phyloP scores from a whole-genome alignment of 2,329 filamentous ascomycete genomes.

The Xylaria sp. region DNA sequence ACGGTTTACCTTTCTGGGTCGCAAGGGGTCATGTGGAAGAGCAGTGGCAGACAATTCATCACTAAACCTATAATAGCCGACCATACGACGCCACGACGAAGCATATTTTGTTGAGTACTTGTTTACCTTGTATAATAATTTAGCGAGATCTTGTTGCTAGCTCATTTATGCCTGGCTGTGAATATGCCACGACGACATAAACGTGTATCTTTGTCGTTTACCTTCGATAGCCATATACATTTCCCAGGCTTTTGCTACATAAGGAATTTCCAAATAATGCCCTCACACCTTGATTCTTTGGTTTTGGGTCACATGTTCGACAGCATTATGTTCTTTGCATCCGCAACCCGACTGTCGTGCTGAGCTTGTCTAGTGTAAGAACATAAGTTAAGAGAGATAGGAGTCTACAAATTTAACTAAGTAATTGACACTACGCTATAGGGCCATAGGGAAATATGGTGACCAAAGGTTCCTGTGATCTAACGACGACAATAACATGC shows the following conservation, averaged over 20 bases:
- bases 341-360: neutral
- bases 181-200: neutral
- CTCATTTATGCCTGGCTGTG: neutral
- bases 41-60: slow-evolving; percentile 3
- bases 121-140: slow-evolving; percentile 36
- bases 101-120: slow-evolving; percentile 37
- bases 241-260: neutral
- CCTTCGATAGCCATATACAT: neutral
- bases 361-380: neutral
- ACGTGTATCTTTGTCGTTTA: neutral
- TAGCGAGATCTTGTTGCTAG: slow-evolving; percentile 11
- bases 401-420: neutral
- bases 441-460: no score
- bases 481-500: no score
- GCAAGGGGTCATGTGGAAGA: neutral
- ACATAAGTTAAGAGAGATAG: neutral
- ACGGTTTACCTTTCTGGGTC: neutral
- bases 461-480: no score
- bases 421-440: neutral
- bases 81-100: slow-evolving; percentile 36
- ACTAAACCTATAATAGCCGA: slow-evolving; percentile 23
- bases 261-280: neutral
- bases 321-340: neutral
- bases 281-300: neutral
- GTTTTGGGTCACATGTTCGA: no score